Conservation (phyloP, 1,284 basidiomycete species). For the Fomitopsis betulina region DNA sequence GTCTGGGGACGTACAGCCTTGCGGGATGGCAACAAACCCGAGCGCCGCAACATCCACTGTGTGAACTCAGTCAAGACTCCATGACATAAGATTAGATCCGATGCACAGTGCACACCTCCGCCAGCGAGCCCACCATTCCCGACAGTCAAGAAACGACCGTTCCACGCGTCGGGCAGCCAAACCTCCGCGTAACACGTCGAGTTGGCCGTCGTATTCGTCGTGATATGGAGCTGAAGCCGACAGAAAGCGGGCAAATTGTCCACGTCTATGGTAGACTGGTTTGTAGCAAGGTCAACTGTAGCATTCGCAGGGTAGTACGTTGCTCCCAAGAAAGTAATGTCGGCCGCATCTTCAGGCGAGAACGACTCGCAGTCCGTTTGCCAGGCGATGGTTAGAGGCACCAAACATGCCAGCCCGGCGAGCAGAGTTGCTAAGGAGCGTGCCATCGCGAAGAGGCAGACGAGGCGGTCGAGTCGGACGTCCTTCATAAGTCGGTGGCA, state of each 20-base stretch:
- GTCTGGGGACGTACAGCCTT: conserved; percentile 18
- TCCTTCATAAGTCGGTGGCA: too few relatives aligned
- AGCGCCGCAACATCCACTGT: conserved; percentile 24
- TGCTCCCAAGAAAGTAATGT: conserved; percentile 4
- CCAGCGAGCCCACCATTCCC: conserved; percentile 26
- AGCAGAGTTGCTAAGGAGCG: too few relatives aligned
- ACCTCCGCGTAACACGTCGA: conserved; percentile 22
- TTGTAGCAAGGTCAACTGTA: conserved; percentile 11
- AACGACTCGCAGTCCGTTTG: conserved; percentile 3
- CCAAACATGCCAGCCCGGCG: too few relatives aligned
- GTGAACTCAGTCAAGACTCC: not conserved
- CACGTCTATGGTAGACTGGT: conserved; percentile 10
- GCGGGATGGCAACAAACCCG: conserved; percentile 21
- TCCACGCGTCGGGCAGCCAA: conserved; percentile 28
- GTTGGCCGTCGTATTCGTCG: conserved; percentile 18
- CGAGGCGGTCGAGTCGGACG: too few relatives aligned
- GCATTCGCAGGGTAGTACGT: conserved; percentile 13
- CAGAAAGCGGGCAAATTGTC: conserved; percentile 17
- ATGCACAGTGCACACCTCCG: conserved; percentile 15
- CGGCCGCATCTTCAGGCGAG: not conserved
- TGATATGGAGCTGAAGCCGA: conserved; percentile 15
- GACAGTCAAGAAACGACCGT: conserved; percentile 22
- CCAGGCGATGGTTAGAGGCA: not conserved
- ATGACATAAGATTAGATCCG: not conserved
- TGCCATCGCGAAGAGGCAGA: too few relatives aligned